Conservation (phyloP, 225 moss, liverwort and hornwort genomes). For the Antitrichia curtipendula region DNA sequence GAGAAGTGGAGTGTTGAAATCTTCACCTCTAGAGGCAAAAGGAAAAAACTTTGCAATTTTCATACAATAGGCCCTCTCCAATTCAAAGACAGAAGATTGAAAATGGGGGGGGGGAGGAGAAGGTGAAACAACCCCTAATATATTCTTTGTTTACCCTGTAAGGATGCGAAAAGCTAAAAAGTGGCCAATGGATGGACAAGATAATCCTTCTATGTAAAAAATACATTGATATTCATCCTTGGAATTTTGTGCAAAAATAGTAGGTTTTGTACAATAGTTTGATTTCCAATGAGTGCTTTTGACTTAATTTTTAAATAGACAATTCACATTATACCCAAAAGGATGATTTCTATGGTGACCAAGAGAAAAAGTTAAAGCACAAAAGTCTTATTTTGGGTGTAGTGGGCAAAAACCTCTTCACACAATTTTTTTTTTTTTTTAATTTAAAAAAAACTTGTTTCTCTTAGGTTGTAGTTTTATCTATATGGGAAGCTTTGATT, state of each 20-base stretch:
- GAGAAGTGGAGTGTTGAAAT: no score
- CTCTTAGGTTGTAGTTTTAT: no score
- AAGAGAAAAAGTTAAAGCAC: no score
- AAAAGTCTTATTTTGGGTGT: no score
- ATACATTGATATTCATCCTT: accelerated
- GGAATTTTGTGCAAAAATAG: neutral
- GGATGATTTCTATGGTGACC: accelerated
- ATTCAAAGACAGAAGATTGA: neutral
- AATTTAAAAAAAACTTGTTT: no score
- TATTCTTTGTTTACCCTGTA: neutral
- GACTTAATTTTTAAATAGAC: neutral
- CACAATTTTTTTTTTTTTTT: no score
- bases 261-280: accelerated
- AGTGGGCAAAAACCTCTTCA: no score
- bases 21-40: neutral
- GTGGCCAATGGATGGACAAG: accelerated
- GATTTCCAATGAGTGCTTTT: neutral
- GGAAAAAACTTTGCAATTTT: neutral
- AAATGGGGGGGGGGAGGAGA: no score
- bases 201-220: neutral
- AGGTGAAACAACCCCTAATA: neutral
- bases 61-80: accelerated
- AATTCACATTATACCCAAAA: accelerated
- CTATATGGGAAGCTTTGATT: no score
- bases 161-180: accelerated